Base-by-base conservation (phyloP, 1,284 basidiomycete species). In the Jaminaea rosea region DNA sequence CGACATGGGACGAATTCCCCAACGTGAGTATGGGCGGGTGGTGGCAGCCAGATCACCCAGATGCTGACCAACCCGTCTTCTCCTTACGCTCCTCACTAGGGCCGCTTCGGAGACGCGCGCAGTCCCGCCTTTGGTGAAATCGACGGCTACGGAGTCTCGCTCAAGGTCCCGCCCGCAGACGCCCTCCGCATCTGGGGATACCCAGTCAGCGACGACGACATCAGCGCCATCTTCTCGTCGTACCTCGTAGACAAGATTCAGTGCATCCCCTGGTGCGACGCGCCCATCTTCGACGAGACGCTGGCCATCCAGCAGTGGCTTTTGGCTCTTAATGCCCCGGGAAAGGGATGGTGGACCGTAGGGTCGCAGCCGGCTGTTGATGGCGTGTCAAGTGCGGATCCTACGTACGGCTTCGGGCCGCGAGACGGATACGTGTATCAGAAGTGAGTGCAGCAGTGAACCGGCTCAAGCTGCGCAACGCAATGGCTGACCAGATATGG, bases 341-440 rank as follows among this genome's bases (percentile, higher is more conserved):
- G 21, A 21, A 36, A 36, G 34, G 60, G 62, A 2, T 87, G 88
- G 82, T 94, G 93, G 88, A 97, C 94, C 3, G 88, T 98, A 24
- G 90, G 90, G 7, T 96, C 91, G 17, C 94, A 98, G 75, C 93
- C 94, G 1, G 68, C 67, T 0, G 62, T 72, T 0, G 69, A 70
- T 39, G 71, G 67, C 0, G 60, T 61, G n/a, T 53, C 60, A 8
- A 67, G 63, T 17, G 57, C 56, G 10, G 72, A 73, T 69, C 79
- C 81, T 11, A 77, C 86, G 0, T 83, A 92, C 55, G 94, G 93
- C 1, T 98, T 93, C 84, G 93, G 93, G 4, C 94, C 93, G 5
- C 79, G 80, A 44, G 84, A 83, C 9, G 93, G 93, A 3, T 92
- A 91, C 75, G 86, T 98, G 11, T 98, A 88, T 76, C 94, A 99